Evolutionary conservation across 2,329 filamentous ascomycete genomes (phyloP).

Genomic region (Penicillium sp.): DNA sequence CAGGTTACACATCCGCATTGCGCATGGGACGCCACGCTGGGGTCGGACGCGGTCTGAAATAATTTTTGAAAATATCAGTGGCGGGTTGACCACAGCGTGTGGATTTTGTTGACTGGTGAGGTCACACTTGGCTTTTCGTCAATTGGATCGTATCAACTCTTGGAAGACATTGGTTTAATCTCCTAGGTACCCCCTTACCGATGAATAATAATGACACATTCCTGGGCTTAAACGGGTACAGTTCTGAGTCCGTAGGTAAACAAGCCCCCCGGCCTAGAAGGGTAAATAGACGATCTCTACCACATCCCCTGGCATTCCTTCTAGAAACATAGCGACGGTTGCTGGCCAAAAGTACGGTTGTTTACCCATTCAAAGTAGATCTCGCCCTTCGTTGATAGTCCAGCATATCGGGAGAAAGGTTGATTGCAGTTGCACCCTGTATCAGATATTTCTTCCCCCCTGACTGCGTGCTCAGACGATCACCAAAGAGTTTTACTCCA

Average conservation of each 20-base stretch:
- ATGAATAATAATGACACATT: constrained; percentile 26
- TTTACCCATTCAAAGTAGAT: constrained; percentile 1
- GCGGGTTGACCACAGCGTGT: background rate
- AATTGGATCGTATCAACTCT: background rate
- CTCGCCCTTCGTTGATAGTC: background rate
- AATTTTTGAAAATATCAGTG: background rate
- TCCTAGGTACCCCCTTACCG: constrained; percentile 7
- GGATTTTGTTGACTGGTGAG: background rate
- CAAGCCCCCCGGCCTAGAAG: constrained; percentile 10
- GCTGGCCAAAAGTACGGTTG: constrained; percentile 14
- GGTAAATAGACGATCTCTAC: constrained; percentile 19
- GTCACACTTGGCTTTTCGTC: background rate
- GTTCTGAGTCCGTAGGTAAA: background rate
- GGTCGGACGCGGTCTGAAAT: background rate
- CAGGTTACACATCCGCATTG: too few relatives aligned
- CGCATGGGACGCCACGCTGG: constrained; percentile 3
- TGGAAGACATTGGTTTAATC: background rate
- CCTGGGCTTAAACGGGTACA: constrained; percentile 2
- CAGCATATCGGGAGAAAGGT: background rate
- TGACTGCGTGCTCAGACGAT: constrained; percentile 15
- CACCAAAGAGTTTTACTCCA: constrained; percentile 8
- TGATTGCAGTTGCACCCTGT: background rate
- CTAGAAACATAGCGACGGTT: constrained; percentile 24
- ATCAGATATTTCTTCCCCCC: constrained; percentile 4
- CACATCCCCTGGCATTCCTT: constrained; percentile 19